Evolutionary conservation across 2,329 filamentous ascomycete species (phyloP), one percentile per base, ranked within the genome.

Genomic region (Setomelanomma holmii): DNA sequence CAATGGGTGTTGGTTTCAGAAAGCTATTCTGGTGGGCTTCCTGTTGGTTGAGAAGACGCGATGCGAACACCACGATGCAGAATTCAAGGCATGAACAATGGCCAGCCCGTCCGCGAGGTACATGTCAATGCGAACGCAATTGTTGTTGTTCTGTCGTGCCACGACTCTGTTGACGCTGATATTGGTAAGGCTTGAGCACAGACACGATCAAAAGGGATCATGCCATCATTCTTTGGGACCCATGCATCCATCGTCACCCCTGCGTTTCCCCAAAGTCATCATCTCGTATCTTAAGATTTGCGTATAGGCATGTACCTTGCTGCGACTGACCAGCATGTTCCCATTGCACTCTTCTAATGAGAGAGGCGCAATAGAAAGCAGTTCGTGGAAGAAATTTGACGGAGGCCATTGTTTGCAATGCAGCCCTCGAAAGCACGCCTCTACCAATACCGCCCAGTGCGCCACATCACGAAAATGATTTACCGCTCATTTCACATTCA

Each of bases 121-220:
- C 40, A 35, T 46, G 38, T 57, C 34, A 42, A 57, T 55, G 47
- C 56, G 7, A 48, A 17, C 49, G 30, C 50, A 44, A 49, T 41
- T 53, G 52, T 61, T 53, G 51, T 44, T 55, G 45, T 56, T 49
- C 46, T 43, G 52, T 45, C 48, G 47, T 49, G 53, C 50, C 45
- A 58, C 56, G 56, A 61, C 20, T 47, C 49, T 45, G 41, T 27
- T 22, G 24, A 49, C 49, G 40, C 45, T 45, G 40, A 38, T 20
- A 22, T 30, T 14, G 27, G 27, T 30, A 30, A 30, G 27, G 23
- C 30, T 43, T 44, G 41, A 40, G 49, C 33, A 46, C 20, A 23
- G 33, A 27, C 53, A 47, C 35, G 23, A 17, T 41, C 19, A 6
- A 19, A 30, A 19, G 46, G 56, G 52, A 56, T 56, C 47, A 56